phyloP scores from a whole-genome alignment of 2,329 filamentous ascomycete species.

The Sclerotinia borealis region DNA sequence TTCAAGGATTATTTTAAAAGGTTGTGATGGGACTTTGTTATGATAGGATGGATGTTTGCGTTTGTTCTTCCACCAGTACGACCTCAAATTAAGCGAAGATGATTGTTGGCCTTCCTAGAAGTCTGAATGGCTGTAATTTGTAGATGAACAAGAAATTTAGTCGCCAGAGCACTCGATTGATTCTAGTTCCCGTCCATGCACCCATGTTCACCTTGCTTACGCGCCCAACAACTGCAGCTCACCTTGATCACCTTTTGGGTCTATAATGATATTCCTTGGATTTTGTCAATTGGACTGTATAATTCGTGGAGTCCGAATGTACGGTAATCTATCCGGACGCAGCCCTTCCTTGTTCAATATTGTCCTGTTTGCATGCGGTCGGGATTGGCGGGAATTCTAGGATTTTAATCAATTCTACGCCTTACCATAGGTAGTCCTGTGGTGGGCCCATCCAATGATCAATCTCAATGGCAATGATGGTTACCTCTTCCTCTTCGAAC shows the following conservation, averaged over 20 bases:
- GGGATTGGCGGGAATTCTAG: background rate
- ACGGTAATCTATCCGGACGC: constrained; percentile 12
- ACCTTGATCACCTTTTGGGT: constrained; percentile 10
- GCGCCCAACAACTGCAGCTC: constrained; percentile 16
- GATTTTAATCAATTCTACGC: background rate
- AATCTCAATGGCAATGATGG: constrained; percentile 1
- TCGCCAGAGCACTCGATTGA: constrained; percentile 14
- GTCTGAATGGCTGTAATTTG: constrained; percentile 3
- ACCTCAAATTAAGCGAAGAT: constrained; percentile 1
- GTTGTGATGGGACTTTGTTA: background rate
- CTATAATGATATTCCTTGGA: background rate
- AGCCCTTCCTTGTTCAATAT: constrained; percentile 5
- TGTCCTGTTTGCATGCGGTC: background rate
- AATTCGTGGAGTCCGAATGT: constrained; percentile 4
- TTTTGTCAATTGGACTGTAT: background rate
- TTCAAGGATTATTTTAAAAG: background rate
- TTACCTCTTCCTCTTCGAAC: constrained; percentile 12
- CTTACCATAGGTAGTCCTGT: constrained; percentile 5
- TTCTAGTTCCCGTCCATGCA: constrained; percentile 14
- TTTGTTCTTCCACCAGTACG: constrained; percentile 4
- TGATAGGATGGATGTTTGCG: constrained; percentile 8
- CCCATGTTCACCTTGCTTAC: constrained; percentile 15
- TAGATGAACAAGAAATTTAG: constrained; percentile 21
- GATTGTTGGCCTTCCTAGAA: background rate
- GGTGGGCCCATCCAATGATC: constrained; percentile 9